These are phyloP conservation scores for Metarhizium anisopliae DNA, from an alignment of 2,329 filamentous ascomycete genomes.

Conservation along the genomic window DNA sequence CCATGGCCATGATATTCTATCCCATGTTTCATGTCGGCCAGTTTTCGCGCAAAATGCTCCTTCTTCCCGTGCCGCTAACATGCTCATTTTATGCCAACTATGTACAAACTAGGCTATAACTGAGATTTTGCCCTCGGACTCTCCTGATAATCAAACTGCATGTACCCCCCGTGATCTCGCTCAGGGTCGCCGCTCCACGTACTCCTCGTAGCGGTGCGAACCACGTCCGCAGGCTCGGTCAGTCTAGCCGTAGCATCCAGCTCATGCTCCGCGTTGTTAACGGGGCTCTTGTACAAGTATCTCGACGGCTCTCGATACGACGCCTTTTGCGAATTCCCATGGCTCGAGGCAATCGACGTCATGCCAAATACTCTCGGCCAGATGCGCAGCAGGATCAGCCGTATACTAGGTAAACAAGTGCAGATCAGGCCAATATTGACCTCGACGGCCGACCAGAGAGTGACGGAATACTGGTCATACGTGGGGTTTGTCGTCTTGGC, in stretches of 20 bases:
- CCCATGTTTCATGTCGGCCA: too few relatives aligned
- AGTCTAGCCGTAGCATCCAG: neutral
- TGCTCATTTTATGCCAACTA: too few relatives aligned
- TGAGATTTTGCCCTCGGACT: too few relatives aligned
- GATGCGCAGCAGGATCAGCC: conserved; percentile 18
- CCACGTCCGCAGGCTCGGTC: neutral
- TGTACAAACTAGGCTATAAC: too few relatives aligned
- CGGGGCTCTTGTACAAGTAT: neutral
- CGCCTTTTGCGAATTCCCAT: neutral
- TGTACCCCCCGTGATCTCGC: neutral
- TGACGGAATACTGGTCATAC: conserved; percentile 17
- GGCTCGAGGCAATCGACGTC: neutral
- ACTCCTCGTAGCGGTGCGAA: neutral
- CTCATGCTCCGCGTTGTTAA: neutral
- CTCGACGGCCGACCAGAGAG: conserved; percentile 22
- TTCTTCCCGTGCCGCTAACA: too few relatives aligned
- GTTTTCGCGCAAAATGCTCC: too few relatives aligned
- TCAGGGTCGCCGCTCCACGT: neutral
- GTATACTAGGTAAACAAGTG: conserved; percentile 22
- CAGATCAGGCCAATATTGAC: conserved; percentile 24
- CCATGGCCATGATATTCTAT: too few relatives aligned
- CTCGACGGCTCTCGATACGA: neutral
- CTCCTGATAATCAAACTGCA: neutral
- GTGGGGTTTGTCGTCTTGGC: conserved; percentile 18
- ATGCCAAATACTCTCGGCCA: conserved; percentile 19